Percentiles rank a stretch among this genome's conserved stretches.
Evolutionary conservation across 306 rosid species (phyloP).

Genomic region (Quercus dentata): DNA sequence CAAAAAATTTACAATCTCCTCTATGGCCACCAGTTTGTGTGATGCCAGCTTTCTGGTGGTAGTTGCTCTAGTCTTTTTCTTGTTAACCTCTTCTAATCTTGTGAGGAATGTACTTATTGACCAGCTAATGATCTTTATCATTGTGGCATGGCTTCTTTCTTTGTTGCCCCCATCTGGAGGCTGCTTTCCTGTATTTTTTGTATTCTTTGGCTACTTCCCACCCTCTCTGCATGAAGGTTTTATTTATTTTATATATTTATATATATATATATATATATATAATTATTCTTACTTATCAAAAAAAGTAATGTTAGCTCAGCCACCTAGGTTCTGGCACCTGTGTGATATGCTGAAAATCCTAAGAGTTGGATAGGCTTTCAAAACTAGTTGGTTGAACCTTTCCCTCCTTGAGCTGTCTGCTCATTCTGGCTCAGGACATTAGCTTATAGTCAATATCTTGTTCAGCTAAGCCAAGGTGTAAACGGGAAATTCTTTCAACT

Average conservation of each 20-base stretch:
- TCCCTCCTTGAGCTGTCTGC: neutral
- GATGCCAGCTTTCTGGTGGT: neutral
- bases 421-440: neutral
- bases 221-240: too few species aligned
- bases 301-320: neutral
- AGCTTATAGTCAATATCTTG: neutral
- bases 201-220: too few species aligned
- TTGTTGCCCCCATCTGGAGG: neutral
- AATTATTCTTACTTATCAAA: too few species aligned
- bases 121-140: constrained; percentile 13
- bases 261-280: too few species aligned
- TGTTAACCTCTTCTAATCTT: neutral
- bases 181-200: too few species aligned
- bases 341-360: neutral
- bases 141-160: neutral
- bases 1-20: neutral
- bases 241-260: too few species aligned
- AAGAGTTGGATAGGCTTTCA: neutral
- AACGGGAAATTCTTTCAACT: neutral
- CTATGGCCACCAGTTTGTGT: neutral
- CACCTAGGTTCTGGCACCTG: neutral
- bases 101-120: neutral
- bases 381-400: neutral
- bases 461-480: neutral
- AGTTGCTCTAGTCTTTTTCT: neutral